Conservation (phyloP, 371 early-diverging fungal genomes). For the Mucor circinelloides region DNA sequence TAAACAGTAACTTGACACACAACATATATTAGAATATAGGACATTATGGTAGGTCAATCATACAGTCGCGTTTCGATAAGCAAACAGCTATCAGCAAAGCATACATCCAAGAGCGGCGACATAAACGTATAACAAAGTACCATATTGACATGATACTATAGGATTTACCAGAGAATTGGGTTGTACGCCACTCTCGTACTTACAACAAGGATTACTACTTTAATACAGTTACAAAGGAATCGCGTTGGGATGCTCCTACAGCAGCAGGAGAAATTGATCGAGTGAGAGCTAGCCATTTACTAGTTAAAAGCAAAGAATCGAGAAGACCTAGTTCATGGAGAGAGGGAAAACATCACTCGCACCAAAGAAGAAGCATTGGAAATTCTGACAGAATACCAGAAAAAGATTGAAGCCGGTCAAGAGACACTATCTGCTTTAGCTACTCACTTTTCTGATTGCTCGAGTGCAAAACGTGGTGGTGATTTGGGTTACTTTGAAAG, state of each 20-base stretch:
- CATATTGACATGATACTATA: slow-evolving; percentile 7
- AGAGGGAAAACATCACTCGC: slow-evolving; percentile 81
- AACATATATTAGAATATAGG: not conserved
- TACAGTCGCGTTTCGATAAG: not conserved
- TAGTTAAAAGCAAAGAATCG: slow-evolving; percentile 89
- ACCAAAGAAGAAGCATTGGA: slow-evolving; percentile 86
- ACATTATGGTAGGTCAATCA: not conserved
- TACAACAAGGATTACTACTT: slow-evolving; percentile 84
- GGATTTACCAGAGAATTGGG: slow-evolving; percentile 74
- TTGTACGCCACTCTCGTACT: slow-evolving; percentile 70
- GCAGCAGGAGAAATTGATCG: slow-evolving; percentile 37
- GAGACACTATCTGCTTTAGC: slow-evolving; percentile 73
- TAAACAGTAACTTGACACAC: not conserved
- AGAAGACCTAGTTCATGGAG: slow-evolving; percentile 93
- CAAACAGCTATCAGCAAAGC: not conserved
- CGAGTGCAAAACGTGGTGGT: slow-evolving; percentile 85
- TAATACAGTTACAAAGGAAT: slow-evolving; percentile 80
- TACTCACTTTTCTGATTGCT: slow-evolving; percentile 82
- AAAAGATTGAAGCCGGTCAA: slow-evolving; percentile 63
- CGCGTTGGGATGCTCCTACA: slow-evolving; percentile 82
- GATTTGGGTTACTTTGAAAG: slow-evolving; percentile 88
- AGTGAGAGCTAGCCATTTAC: slow-evolving; percentile 87
- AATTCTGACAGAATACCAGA: slow-evolving; percentile 60
- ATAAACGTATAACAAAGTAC: not conserved
- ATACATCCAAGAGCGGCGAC: not conserved